A percentile compares a stretch with the other conserved stretches of the same genome.
phyloP scores from a whole-genome alignment of 257 asterid genomes.

The Ballota nigra region DNA sequence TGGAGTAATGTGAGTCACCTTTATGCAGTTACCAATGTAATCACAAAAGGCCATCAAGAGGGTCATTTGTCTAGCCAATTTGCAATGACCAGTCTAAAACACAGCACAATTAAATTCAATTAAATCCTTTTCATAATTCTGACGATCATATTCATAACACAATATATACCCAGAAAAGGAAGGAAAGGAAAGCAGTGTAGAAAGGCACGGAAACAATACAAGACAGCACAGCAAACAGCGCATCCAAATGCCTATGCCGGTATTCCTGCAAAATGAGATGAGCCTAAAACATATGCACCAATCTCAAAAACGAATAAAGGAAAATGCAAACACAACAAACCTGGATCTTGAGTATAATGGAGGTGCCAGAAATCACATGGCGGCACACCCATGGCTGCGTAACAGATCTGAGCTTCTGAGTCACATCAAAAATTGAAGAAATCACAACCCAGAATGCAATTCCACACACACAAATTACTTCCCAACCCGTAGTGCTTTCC shows the following conservation, averaged over 20 bases:
- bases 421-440: slow-evolving; percentile 62
- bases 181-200: slow-evolving; percentile 85
- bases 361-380: slow-evolving; percentile 50
- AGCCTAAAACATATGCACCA: not conserved
- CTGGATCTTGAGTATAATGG: slow-evolving; percentile 74
- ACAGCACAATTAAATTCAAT: not conserved
- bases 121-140: not conserved
- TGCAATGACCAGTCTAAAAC: slow-evolving; percentile 81
- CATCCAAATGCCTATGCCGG: slow-evolving; percentile 61
- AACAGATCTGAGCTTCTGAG: slow-evolving; percentile 68
- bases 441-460: slow-evolving; percentile 61
- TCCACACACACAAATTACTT: slow-evolving; percentile 49
- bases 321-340: too few species aligned
- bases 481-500: slow-evolving; percentile 59
- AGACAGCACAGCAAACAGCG: slow-evolving; percentile 68
- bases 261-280: slow-evolving; percentile 51
- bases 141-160: not conserved
- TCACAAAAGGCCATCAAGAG: slow-evolving; percentile 87
- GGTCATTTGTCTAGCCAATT: slow-evolving; percentile 93
- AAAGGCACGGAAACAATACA: slow-evolving; percentile 92
- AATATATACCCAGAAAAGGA: slow-evolving; percentile 88
- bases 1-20: slow-evolving; percentile 31
- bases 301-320: not conserved
- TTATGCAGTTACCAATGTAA: slow-evolving; percentile 68
- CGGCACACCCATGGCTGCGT: slow-evolving; percentile 68